These are phyloP conservation scores for Leishmania arabica DNA, from an alignment of 208 protist species.

Conservation along the genomic window DNA sequence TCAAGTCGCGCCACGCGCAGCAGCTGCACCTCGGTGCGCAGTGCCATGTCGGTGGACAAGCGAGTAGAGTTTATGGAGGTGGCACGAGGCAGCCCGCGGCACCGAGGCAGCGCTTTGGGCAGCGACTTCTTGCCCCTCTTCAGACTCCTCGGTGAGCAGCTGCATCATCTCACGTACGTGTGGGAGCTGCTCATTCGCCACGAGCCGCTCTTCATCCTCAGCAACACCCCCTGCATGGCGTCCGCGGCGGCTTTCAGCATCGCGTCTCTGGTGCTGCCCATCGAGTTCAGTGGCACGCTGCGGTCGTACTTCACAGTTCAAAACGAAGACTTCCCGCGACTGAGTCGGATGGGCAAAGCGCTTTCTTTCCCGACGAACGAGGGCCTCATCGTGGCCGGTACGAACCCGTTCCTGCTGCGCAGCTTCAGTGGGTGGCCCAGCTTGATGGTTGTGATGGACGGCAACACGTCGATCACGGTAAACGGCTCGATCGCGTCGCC, in stretches of 20 bases:
- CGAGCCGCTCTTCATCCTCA: constrained; percentile 79
- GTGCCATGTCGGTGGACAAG: constrained; percentile 27
- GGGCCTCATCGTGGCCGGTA: constrained; percentile 67
- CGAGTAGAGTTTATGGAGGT: constrained; percentile 24
- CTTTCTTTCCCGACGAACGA: constrained; percentile 56
- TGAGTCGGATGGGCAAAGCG: constrained; percentile 69
- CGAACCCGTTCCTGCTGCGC: constrained; percentile 83
- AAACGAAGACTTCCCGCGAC: constrained; percentile 62
- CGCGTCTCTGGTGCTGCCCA: constrained; percentile 71
- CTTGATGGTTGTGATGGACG: constrained; percentile 69
- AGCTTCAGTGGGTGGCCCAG: constrained; percentile 80
- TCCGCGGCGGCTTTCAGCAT: constrained; percentile 67
- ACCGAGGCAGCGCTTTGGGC: constrained; percentile 27
- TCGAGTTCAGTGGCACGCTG: constrained; percentile 71
- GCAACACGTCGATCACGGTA: constrained; percentile 28
- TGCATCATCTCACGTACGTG: constrained; percentile 77
- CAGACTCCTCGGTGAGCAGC: constrained; percentile 59
- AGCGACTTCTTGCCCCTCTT: constrained; percentile 72
- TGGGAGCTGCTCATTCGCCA: constrained; percentile 87
- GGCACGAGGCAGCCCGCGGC: constrained; percentile 20
- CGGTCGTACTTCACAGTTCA: constrained; percentile 87
- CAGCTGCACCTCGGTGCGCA: constrained; percentile 20
- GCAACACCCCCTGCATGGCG: constrained; percentile 79
- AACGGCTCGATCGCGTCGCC: constrained; percentile 29
- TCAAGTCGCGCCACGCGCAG: constrained; percentile 26